Conservation (phyloP, 163 green algal genomes). For the Volvox carteri region DNA sequence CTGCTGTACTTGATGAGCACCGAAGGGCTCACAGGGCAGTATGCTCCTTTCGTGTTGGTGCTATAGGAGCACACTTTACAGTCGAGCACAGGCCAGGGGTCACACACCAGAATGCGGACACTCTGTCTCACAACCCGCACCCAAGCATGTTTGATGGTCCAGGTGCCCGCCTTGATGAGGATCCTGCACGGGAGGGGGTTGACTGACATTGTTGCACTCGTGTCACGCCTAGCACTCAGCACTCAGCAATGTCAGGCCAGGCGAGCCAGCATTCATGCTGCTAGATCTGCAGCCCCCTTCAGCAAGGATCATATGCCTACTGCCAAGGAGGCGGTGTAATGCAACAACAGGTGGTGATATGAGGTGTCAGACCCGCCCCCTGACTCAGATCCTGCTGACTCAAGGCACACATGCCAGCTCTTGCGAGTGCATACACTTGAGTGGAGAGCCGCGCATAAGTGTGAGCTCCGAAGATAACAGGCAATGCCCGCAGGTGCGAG, state of each 20-base stretch:
- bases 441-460: background rate
- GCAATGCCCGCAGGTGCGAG: too few relatives aligned
- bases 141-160: constrained; percentile 19
- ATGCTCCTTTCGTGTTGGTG: constrained; percentile 57
- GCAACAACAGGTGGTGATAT: background rate
- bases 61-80: constrained; percentile 62
- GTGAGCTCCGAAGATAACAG: background rate
- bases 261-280: background rate
- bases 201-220: background rate
- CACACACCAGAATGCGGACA: constrained; percentile 56
- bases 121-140: constrained; percentile 39
- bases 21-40: constrained; percentile 42
- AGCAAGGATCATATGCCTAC: background rate
- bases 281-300: background rate
- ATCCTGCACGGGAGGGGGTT: background rate
- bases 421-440: background rate
- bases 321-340: background rate
- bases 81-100: constrained; percentile 49
- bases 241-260: background rate
- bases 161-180: constrained; percentile 47
- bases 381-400: background rate
- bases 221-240: background rate
- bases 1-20: constrained; percentile 61
- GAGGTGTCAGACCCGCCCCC: background rate
- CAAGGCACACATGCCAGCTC: background rate